A percentile compares a stretch with the other conserved stretches of the same genome.
phyloP scores from a whole-genome alignment of 352 stramenopile genomes.

The Phytophthora chlamydospora region DNA sequence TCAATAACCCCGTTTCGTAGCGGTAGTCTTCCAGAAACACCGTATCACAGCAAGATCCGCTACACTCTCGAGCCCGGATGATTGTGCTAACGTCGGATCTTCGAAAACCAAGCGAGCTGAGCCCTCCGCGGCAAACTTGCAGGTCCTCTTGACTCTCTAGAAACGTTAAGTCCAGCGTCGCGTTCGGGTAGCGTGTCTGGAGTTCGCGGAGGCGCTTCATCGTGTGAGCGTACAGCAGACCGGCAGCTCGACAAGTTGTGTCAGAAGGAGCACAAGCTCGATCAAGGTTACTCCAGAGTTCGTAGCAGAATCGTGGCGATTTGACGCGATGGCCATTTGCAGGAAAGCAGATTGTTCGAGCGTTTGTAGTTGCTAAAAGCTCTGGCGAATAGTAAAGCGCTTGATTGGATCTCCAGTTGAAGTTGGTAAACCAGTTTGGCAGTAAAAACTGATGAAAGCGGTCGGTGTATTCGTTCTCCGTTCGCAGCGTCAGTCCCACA shows the following conservation, averaged over 20 bases:
- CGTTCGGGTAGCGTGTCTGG: conserved; percentile 14
- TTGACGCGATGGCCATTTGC: background rate
- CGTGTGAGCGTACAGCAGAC: conserved; percentile 21
- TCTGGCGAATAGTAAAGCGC: conserved; percentile 35
- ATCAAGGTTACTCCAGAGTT: conserved; percentile 35
- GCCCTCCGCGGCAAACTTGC: conserved; percentile 15
- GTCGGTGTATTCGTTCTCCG: conserved; percentile 39
- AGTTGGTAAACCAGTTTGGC: conserved; percentile 34
- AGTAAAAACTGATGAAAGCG: conserved; percentile 51
- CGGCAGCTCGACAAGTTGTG: background rate
- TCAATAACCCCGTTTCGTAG: conserved; percentile 35
- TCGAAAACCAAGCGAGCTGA: conserved; percentile 15
- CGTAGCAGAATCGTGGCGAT: conserved; percentile 24
- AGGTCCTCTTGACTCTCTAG: conserved; percentile 33
- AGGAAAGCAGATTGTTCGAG: conserved; percentile 29
- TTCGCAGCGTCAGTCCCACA: conserved; percentile 20
- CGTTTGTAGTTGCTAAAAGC: background rate
- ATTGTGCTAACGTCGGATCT: conserved; percentile 30
- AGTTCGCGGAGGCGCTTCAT: conserved; percentile 10
- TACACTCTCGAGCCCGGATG: conserved; percentile 29
- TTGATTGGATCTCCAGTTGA: conserved; percentile 41
- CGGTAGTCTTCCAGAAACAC: conserved; percentile 53
- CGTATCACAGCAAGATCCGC: conserved; percentile 30
- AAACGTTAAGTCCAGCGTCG: conserved; percentile 28
- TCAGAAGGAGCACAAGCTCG: conserved; percentile 20